Evolutionary conservation across 805 yeast species (phyloP).

Genomic region (Candida peoriensis): DNA sequence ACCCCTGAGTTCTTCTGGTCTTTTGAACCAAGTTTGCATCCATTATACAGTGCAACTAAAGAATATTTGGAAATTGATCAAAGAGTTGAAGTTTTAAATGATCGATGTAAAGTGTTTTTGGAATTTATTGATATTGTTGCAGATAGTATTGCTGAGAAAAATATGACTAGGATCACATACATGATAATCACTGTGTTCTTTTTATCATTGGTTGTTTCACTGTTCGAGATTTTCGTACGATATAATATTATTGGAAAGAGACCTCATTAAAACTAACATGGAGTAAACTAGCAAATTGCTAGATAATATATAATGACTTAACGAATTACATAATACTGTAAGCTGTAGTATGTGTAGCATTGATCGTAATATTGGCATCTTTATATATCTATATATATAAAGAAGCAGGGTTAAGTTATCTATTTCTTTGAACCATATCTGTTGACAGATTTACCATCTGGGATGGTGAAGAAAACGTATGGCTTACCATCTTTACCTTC

Average conservation of each 20-base stretch:
- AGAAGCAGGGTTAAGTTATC: neutral
- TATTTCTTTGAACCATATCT: slow-evolving; percentile 67
- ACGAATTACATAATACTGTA: neutral
- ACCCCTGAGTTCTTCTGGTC: slow-evolving; percentile 98
- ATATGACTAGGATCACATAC: slow-evolving; percentile 88
- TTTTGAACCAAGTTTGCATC: slow-evolving; percentile 90
- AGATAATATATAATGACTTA: neutral
- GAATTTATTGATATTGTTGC: slow-evolving; percentile 91
- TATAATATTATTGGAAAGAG: slow-evolving; percentile 37
- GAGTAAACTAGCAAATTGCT: neutral
- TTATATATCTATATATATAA: neutral
- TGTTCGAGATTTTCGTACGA: slow-evolving; percentile 62
- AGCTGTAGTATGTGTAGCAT: neutral
- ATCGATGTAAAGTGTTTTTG: slow-evolving; percentile 86
- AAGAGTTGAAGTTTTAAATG: slow-evolving; percentile 88
- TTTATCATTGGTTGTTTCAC: slow-evolving; percentile 70
- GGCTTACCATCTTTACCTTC: slow-evolving; percentile 51
- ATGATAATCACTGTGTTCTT: slow-evolving; percentile 81
- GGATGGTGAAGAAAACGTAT: slow-evolving; percentile 84
- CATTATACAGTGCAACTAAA: slow-evolving; percentile 81
- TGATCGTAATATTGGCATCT: too few species aligned
- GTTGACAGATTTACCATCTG: slow-evolving; percentile 87
- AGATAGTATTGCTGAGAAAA: slow-evolving; percentile 89
- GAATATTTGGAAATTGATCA: slow-evolving; percentile 95
- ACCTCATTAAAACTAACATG: slow-evolving; percentile 11